Conservation (phyloP, 1,284 basidiomycete species). For the Polyporus tsugae region DNA sequence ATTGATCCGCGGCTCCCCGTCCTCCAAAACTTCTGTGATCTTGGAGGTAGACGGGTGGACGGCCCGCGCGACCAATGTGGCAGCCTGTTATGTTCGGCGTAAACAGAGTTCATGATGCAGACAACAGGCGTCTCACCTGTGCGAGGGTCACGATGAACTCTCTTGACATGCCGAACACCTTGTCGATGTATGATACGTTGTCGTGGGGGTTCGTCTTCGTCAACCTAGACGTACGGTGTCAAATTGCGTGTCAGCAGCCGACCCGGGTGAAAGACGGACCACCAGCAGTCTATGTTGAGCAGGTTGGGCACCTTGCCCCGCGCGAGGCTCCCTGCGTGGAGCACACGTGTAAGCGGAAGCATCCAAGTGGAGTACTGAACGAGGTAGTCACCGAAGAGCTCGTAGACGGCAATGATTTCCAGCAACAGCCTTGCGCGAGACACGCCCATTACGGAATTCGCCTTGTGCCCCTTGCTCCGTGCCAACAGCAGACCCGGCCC, state of each 20-base stretch:
- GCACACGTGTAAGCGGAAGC: constrained; percentile 10
- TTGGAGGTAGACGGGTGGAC: constrained; percentile 17
- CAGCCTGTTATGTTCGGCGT: constrained; percentile 28
- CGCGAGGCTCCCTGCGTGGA: constrained; percentile 47
- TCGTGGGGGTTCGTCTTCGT: constrained; percentile 45
- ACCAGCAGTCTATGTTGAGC: constrained; percentile 51
- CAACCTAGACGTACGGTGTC: constrained; percentile 18
- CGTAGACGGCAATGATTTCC: constrained; percentile 57
- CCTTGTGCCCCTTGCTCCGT: constrained; percentile 44
- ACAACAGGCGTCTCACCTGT: constrained; percentile 33
- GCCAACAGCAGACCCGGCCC: constrained; percentile 46
- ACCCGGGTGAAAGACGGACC: constrained; percentile 39
- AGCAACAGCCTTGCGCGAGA: constrained; percentile 50
- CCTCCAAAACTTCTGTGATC: constrained; percentile 30
- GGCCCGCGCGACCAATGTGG: constrained; percentile 37
- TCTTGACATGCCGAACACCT: constrained; percentile 54
- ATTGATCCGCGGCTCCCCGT: constrained; percentile 24
- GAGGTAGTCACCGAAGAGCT: constrained; percentile 49
- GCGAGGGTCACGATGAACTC: constrained; percentile 44
- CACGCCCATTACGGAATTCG: constrained; percentile 45
- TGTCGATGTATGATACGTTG: constrained; percentile 50
- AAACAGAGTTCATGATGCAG: constrained; percentile 1
- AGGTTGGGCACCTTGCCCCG: constrained; percentile 50
- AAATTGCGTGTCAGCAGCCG: constrained; percentile 27
- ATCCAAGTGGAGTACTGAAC: neutral